Base-by-base conservation (phyloP, 306 rosid species). In the Fragaria nilgerrensis region DNA sequence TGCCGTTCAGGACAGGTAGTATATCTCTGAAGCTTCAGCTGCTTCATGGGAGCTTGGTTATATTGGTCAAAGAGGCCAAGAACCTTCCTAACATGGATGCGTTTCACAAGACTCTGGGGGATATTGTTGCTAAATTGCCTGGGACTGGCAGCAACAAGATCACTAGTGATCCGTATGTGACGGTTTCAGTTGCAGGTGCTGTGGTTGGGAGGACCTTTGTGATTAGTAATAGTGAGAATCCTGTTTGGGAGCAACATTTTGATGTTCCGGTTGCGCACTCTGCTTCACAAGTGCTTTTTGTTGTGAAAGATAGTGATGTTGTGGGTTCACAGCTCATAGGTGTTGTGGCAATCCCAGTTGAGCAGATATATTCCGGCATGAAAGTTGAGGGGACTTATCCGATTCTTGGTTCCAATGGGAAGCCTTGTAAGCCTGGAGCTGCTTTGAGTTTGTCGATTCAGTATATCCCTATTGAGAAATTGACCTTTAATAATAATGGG, bases 161-260 rank as follows among this genome's bases (percentile, higher is more conserved):
- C 37, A 89, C 95, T 20, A 90, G 96, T 82, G 97, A 94, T 80
- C 96, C 98, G 0, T 94, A 94, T 66, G 97, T 92, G 34, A 88
- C 96, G 0, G 85, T 89, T 0, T 86, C 97, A 9, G 87, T 90
- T 7, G 83, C 91, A 1, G 85, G 87, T 41, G 89, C 88, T 74
- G 96, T 92, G 0, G 77, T 94, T 72, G 98, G 93, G 2, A 92
- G 97, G 58, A 92, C 97, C 27, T 94, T 87, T 75, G 92, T 94
- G 52, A 84, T 92, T 23, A 79, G 78, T n/a, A 87, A 94, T 75
- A 44, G n/a, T 16, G 97, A 90, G 47, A 90, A 87, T 73, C 98
- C 97, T 7, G 80, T 75, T 74, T 94, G 97, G 98, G 87, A 75
- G 85, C 98, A 92, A 73, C 95, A 87, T 75, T 92, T 94, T 61